These are phyloP conservation scores for Margaritispora aquatica DNA, from an alignment of 495 filamentous ascomycete species.

Conservation along the genomic window DNA sequence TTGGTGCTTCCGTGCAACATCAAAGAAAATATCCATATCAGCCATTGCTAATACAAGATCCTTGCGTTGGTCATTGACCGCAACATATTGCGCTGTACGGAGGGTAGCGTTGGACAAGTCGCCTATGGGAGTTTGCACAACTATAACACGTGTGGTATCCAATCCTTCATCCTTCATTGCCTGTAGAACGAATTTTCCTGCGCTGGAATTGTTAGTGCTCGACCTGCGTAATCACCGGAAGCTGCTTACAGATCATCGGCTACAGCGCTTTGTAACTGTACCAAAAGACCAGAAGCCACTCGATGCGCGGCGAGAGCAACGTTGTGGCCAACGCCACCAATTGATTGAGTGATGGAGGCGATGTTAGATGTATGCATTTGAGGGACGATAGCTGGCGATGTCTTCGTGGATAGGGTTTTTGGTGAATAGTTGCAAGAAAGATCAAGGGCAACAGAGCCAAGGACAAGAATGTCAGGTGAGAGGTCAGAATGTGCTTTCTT, in stretches of 20 bases:
- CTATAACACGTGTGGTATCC: slow-evolving; percentile 53
- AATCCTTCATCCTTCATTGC: slow-evolving; percentile 57
- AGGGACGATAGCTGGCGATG: slow-evolving; percentile 33
- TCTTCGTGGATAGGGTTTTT: slow-evolving; percentile 5
- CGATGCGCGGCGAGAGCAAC: slow-evolving; percentile 72
- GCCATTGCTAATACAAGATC: slow-evolving; percentile 85
- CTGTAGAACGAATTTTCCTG: slow-evolving; percentile 63
- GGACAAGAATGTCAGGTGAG: slow-evolving; percentile 74
- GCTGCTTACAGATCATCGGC: slow-evolving; percentile 59
- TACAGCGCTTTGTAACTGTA: slow-evolving; percentile 68
- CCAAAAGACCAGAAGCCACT: slow-evolving; percentile 32
- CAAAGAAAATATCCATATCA: slow-evolving; percentile 83
- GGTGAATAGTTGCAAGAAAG: slow-evolving; percentile 72
- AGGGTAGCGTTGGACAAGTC: slow-evolving; percentile 10
- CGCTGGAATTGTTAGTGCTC: slow-evolving; percentile 26
- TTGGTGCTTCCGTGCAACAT: slow-evolving; percentile 9
- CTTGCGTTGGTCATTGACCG: slow-evolving; percentile 77
- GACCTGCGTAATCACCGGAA: slow-evolving; percentile 4
- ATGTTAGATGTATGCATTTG: slow-evolving; percentile 80
- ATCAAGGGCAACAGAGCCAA: slow-evolving; percentile 85
- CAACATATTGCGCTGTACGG: slow-evolving; percentile 84
- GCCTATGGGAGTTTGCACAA: slow-evolving; percentile 30
- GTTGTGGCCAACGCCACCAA: slow-evolving; percentile 95
- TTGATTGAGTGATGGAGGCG: slow-evolving; percentile 65
- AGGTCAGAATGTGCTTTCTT: too few species aligned